Evolutionary conservation across 2,329 filamentous ascomycete species (phyloP), one percentile per base, ranked within the genome.

Genomic region (Colletotrichum falcatum): DNA sequence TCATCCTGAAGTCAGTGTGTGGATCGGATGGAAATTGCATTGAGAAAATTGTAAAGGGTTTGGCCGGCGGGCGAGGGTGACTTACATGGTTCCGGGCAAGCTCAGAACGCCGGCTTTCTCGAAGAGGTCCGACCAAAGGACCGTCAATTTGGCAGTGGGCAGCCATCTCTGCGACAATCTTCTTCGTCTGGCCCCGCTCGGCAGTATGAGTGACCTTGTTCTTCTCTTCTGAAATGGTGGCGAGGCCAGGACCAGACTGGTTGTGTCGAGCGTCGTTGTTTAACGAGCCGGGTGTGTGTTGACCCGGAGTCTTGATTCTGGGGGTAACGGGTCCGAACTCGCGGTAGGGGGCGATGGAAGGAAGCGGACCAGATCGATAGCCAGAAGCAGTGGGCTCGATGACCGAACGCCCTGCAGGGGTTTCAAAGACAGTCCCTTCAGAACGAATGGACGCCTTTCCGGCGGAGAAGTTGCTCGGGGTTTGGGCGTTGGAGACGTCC

Each of bases 71-170:
- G 48, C 44, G 44, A 54, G 18, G 11, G 30, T 30, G 42, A 72
- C 72, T 59, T 70, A 73, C 72, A 23, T 73, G 72, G n/a, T 70
- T 53, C 18, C 51, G 49, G 4, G 72, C 66, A 28, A 73, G 65
- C 56, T 72, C 70, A 28, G 70, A 66, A n/a, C 72, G 72, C 18
- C 72, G 70, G 48, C 59, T 68, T 28, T 72, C 72, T 23, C 72
- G 65, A 39, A 73, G 65, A 64, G 72, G 65, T 30, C 72, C 70
- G 20, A 58, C 39, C 59, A 73, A 62, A n/a, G 72, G 72, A 18
- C 72, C 72, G 14, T 71, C 65, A 11, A 73, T 58, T 44, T 73
- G 72, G 33, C 72, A 73, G 46, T 73, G 70, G 30, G 72, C 65
- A 33, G 68, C 64, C 68, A 70, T 70, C 35, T 67, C 44, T 26